Evolutionary conservation across 2,329 filamentous ascomycete genomes (phyloP).

Genomic region (Neonectria coccinea): DNA sequence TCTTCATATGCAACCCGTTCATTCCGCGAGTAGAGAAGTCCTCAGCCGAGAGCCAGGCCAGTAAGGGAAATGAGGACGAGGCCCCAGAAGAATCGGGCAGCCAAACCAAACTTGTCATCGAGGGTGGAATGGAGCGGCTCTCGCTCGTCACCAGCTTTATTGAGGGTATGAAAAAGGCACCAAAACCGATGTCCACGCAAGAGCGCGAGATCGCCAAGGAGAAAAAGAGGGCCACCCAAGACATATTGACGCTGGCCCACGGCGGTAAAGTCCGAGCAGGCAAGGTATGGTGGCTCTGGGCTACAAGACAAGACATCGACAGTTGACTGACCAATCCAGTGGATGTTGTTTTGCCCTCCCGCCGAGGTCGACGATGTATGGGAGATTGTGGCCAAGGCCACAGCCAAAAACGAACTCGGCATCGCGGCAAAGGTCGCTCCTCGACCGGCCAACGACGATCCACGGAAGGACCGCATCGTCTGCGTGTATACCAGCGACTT

Average conservation of each 20-base stretch:
- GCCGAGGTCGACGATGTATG: constrained; percentile 72
- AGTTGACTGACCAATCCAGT: constrained; percentile 60
- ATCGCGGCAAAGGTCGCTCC: constrained; percentile 78
- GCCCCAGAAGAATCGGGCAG: constrained; percentile 59
- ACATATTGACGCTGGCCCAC: constrained; percentile 72
- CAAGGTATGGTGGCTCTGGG: constrained; percentile 63
- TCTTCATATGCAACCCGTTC: constrained; percentile 77
- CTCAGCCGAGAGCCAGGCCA: constrained; percentile 50
- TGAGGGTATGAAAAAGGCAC: constrained; percentile 56
- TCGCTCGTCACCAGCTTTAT: constrained; percentile 62
- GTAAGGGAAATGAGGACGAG: constrained; percentile 62
- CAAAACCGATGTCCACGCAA: constrained; percentile 51
- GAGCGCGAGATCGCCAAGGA: constrained; percentile 63
- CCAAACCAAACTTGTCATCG: constrained; percentile 61
- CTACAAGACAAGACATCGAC: neutral
- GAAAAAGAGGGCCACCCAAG: constrained; percentile 60
- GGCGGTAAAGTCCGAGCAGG: constrained; percentile 70
- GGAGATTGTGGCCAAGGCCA: constrained; percentile 74
- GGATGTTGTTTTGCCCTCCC: constrained; percentile 77
- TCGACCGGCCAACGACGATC: constrained; percentile 55
- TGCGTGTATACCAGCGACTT: constrained; percentile 86
- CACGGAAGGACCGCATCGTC: constrained; percentile 67
- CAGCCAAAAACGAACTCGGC: constrained; percentile 76
- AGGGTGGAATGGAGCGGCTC: constrained; percentile 65
- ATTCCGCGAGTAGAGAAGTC: constrained; percentile 52